phyloP scores from a whole-genome alignment of 2,329 filamentous ascomycete genomes.

The Drechslera avenae region DNA sequence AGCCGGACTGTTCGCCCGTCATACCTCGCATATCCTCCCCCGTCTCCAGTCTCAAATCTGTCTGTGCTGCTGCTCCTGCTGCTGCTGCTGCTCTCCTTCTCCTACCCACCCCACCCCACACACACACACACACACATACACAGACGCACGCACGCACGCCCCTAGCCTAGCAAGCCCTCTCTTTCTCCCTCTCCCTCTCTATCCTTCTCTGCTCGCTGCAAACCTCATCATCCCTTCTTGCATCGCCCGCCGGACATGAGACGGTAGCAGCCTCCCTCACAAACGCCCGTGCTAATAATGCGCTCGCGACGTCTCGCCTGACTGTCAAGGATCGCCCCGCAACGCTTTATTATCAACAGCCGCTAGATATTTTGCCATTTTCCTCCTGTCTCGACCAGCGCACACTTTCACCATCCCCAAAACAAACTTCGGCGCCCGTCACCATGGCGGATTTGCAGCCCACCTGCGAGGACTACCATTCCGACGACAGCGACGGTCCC shows the following conservation, averaged over 20 bases:
- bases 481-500: slow-evolving; percentile 44
- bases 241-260: slow-evolving; percentile 12
- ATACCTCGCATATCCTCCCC: slow-evolving; percentile 20
- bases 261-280: slow-evolving; percentile 12
- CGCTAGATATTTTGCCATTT: slow-evolving; percentile 28
- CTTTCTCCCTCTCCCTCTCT: too few relatives aligned
- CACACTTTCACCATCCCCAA: slow-evolving; percentile 12
- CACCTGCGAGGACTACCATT: slow-evolving; percentile 50
- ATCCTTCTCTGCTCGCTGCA: not conserved
- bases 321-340: slow-evolving; percentile 23
- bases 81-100: not conserved
- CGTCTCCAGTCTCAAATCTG: too few relatives aligned
- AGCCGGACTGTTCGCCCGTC: slow-evolving; percentile 11
- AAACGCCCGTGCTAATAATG: slow-evolving; percentile 13
- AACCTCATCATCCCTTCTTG: not conserved
- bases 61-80: slow-evolving; percentile 11
- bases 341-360: slow-evolving; percentile 25
- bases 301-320: slow-evolving; percentile 25
- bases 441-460: slow-evolving; percentile 35
- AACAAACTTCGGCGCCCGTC: slow-evolving; percentile 4
- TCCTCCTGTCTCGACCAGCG: slow-evolving; percentile 10
- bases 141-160: too few relatives aligned
- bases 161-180: not conserved
- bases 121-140: slow-evolving; percentile 2
- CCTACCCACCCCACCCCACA: slow-evolving; percentile 1